Conservation (phyloP, 2,329 filamentous ascomycete genomes). For the Ophiostoma sp. region DNA sequence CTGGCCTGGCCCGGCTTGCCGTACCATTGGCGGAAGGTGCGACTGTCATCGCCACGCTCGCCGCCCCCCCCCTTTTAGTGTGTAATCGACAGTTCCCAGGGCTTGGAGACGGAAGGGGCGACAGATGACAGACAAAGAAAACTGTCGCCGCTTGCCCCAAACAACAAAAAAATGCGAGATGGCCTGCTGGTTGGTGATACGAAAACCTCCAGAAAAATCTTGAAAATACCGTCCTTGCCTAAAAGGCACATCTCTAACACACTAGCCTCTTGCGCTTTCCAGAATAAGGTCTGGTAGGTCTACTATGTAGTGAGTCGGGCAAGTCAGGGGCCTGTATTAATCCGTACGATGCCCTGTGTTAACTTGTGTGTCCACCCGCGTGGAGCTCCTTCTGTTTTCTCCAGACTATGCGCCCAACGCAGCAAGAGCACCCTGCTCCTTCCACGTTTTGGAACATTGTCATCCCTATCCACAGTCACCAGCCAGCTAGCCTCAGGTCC, state of each 20-base stretch:
- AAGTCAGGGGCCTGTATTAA: not conserved
- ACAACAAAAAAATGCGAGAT: not conserved
- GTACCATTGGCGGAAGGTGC: not conserved
- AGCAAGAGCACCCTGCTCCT: not conserved
- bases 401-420: constrained; percentile 9
- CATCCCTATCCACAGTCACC: not conserved
- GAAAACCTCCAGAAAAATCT: not conserved
- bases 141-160: not conserved
- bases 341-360: not conserved
- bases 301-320: not conserved
- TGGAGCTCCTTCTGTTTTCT: constrained; percentile 6
- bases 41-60: constrained; percentile 5
- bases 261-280: constrained; percentile 1
- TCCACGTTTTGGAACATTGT: not conserved
- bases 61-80: no score
- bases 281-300: not conserved
- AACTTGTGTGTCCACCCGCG: not conserved
- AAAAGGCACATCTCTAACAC: not conserved
- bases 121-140: not conserved
- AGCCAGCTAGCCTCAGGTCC: not conserved
- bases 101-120: not conserved
- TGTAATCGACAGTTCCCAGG: not conserved
- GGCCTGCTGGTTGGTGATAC: not conserved
- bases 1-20: no score
- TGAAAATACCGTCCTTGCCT: not conserved